Evolutionary conservation across 495 filamentous ascomycete genomes (phyloP).

Genomic region (Daldinia concentrica): DNA sequence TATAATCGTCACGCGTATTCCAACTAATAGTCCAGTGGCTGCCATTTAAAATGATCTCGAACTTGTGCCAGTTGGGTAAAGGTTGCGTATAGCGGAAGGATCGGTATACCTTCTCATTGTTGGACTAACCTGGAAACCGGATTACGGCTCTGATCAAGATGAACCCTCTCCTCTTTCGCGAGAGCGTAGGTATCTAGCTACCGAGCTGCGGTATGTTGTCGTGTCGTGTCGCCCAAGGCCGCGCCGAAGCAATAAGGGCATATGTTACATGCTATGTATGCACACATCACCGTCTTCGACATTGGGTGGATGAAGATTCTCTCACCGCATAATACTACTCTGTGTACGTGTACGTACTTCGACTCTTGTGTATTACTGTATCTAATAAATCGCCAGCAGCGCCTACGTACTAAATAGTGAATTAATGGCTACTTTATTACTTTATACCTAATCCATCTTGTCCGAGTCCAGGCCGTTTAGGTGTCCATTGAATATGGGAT

Average conservation of each 20-base stretch:
- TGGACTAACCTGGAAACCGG: slow-evolving; percentile 20
- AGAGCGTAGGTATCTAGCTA: slow-evolving; percentile 21
- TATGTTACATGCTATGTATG: slow-evolving; percentile 18
- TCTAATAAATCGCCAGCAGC: slow-evolving; percentile 39
- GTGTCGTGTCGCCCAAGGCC: not conserved
- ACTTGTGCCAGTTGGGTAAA: not conserved
- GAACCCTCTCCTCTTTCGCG: slow-evolving; percentile 4
- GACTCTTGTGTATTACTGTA: slow-evolving; percentile 17
- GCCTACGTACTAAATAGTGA: slow-evolving; percentile 35
- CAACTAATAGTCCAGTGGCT: not conserved
- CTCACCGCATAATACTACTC: slow-evolving; percentile 39
- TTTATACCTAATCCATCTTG: slow-evolving; percentile 27
- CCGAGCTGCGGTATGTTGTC: slow-evolving; percentile 2
- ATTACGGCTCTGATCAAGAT: slow-evolving; percentile 21
- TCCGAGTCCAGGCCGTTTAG: slow-evolving; percentile 28
- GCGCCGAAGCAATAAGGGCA: slow-evolving; percentile 10
- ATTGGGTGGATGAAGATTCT: slow-evolving; percentile 31
- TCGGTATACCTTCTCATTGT: not conserved
- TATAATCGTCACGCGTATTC: not conserved
- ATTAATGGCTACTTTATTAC: slow-evolving; percentile 1
- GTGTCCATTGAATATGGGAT: slow-evolving; percentile 29
- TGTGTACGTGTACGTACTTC: slow-evolving; percentile 23
- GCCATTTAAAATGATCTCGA: not conserved
- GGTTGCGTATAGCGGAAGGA: slow-evolving; percentile 1
- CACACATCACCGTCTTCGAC: slow-evolving; percentile 20